Percentiles rank a stretch among this genome's conserved stretches.
phyloP scores from a whole-genome alignment of 352 stramenopile genomes.

The Phytophthora tentaculata region DNA sequence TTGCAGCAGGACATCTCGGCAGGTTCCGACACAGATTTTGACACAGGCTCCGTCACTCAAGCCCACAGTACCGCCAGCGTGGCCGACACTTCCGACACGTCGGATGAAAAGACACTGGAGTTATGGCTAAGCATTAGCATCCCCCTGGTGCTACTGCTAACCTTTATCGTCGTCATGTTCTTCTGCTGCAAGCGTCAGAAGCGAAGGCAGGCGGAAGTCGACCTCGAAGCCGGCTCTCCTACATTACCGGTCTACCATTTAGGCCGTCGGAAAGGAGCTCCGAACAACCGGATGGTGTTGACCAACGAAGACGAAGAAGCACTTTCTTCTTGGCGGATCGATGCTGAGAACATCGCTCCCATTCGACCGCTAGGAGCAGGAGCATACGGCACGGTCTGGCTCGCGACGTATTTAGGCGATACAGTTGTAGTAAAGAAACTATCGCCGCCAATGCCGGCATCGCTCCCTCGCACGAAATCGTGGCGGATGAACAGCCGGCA shows the following conservation, averaged over 20 bases:
- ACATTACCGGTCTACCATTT: conserved; percentile 19
- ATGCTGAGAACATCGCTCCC: conserved; percentile 39
- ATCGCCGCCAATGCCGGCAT: conserved; percentile 42
- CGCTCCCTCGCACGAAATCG: conserved; percentile 34
- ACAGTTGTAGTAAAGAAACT: conserved; percentile 61
- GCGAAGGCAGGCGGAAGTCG: not conserved
- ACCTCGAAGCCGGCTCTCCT: conserved; percentile 11
- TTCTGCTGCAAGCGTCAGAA: conserved; percentile 36
- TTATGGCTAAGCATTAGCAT: conserved; percentile 44
- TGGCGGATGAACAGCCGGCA: conserved; percentile 36
- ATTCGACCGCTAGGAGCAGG: conserved; percentile 45
- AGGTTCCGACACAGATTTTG: conserved; percentile 8
- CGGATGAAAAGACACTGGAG: conserved; percentile 26
- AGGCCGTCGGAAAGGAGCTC: conserved; percentile 3
- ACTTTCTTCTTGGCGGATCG: conserved; percentile 57
- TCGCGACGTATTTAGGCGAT: conserved; percentile 53
- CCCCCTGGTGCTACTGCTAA: conserved; percentile 29
- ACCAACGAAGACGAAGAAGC: conserved; percentile 58
- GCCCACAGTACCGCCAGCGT: not conserved
- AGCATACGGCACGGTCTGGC: conserved; percentile 58
- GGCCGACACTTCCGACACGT: not conserved
- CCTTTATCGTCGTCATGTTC: conserved; percentile 29
- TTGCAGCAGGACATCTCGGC: conserved; percentile 11
- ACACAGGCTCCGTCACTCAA: not conserved
- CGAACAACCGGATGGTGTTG: conserved; percentile 10